Percentiles rank a stretch among this genome's conserved stretches.
phyloP scores from a whole-genome alignment of 805 yeast species.

The Hagleromyces aurorensis region DNA sequence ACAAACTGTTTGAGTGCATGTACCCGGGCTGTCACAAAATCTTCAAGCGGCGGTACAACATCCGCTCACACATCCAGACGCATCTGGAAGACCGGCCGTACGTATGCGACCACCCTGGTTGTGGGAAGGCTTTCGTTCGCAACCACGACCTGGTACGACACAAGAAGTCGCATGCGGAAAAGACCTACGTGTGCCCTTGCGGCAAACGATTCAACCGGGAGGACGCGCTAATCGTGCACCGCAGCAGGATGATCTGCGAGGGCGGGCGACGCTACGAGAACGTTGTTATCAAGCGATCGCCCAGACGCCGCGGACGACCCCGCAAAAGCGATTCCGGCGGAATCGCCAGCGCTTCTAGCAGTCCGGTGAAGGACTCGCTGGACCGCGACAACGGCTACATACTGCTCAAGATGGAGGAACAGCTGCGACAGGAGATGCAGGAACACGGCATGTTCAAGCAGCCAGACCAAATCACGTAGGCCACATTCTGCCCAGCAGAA shows the following conservation, averaged over 20 bases:
- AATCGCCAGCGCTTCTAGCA: slow-evolving; percentile 11
- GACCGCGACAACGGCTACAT: slow-evolving; percentile 16
- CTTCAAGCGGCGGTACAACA: slow-evolving; percentile 84
- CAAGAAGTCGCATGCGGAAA: slow-evolving; percentile 73
- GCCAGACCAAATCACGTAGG: too few species aligned
- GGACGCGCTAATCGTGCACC: slow-evolving; percentile 81
- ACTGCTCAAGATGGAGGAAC: slow-evolving; percentile 20
- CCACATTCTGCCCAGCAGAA: too few species aligned
- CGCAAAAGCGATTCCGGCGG: slow-evolving; percentile 15
- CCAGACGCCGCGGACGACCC: slow-evolving; percentile 25
- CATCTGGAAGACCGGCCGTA: slow-evolving; percentile 94
- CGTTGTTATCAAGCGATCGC: slow-evolving; percentile 25
- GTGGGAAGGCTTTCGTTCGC: slow-evolving; percentile 84
- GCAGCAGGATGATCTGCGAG: slow-evolving; percentile 68
- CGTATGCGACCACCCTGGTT: slow-evolving; percentile 51
- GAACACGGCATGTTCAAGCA: too few species aligned
- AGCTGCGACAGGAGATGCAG: slow-evolving; percentile 15
- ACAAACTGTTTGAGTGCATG: slow-evolving; percentile 65
- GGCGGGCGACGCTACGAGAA: slow-evolving; percentile 46
- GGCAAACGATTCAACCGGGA: slow-evolving; percentile 89
- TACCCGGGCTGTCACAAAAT: slow-evolving; percentile 73
- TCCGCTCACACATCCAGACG: slow-evolving; percentile 92
- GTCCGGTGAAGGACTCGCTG: slow-evolving; percentile 23
- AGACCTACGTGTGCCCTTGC: slow-evolving; percentile 72
- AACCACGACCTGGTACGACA: slow-evolving; percentile 93